These are phyloP conservation scores for Chlorella sorokiniana DNA, from an alignment of 139 green algal species.

Conservation along the genomic window DNA sequence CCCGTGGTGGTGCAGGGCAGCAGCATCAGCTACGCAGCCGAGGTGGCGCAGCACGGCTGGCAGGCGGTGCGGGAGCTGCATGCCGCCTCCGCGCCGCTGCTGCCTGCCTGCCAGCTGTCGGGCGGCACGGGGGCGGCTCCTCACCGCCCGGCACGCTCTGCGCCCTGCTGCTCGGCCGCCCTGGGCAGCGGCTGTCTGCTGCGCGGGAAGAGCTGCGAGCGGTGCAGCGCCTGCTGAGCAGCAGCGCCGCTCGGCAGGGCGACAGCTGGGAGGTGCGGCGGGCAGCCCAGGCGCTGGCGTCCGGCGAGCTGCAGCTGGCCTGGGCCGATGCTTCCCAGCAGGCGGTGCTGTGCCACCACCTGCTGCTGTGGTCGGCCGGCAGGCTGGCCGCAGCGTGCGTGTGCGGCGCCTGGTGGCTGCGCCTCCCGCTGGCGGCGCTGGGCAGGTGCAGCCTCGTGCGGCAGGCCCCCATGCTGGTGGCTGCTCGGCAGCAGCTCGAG, in stretches of 20 bases:
- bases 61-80: neutral
- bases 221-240: neutral
- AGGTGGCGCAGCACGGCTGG: neutral
- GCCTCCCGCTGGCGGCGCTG: neutral
- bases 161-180: neutral
- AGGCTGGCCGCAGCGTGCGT: neutral
- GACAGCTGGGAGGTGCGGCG: neutral
- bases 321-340: neutral
- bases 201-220: neutral
- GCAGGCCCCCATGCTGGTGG: neutral
- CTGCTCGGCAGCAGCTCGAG: neutral
- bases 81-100: neutral
- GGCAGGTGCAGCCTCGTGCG: neutral
- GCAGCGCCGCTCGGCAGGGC: neutral
- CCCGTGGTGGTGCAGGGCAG: neutral
- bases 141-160: neutral
- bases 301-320: neutral
- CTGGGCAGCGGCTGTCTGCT: neutral
- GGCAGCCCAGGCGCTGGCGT: neutral
- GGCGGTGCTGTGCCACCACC: conserved; percentile 4
- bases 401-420: neutral
- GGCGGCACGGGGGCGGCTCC: neutral
- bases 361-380: neutral
- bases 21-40: conserved; percentile 9
- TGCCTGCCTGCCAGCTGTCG: neutral